These are phyloP conservation scores for Diplocarpon rosae DNA, from an alignment of 2,329 filamentous ascomycete genomes.

Conservation along the genomic window DNA sequence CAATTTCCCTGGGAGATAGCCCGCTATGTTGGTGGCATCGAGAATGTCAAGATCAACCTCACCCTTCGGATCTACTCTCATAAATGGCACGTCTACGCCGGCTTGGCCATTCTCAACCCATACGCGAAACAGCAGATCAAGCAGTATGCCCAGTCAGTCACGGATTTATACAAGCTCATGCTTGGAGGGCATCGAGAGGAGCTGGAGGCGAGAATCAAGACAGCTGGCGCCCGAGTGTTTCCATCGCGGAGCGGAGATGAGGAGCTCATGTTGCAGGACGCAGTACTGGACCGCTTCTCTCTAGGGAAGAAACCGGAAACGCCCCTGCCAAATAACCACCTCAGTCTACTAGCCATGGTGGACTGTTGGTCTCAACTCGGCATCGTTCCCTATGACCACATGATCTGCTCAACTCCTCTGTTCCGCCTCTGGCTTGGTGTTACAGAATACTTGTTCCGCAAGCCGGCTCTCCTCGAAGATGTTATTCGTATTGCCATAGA, in stretches of 20 bases:
- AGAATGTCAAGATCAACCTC: slow-evolving; percentile 99
- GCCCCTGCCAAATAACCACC: slow-evolving; percentile 79
- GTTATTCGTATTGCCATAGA: slow-evolving; percentile 76
- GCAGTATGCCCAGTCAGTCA: slow-evolving; percentile 87
- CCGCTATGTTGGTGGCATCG: slow-evolving; percentile 94
- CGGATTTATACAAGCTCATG: slow-evolving; percentile 95
- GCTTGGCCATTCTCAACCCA: slow-evolving; percentile 91
- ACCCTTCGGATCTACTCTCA: slow-evolving; percentile 95
- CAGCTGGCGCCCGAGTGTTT: slow-evolving; percentile 67
- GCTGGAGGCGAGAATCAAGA: slow-evolving; percentile 63
- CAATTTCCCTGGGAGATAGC: slow-evolving; percentile 96
- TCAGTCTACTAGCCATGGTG: slow-evolving; percentile 89
- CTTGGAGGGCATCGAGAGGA: slow-evolving; percentile 71
- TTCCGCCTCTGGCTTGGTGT: slow-evolving; percentile 95
- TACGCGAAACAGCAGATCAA: slow-evolving; percentile 84
- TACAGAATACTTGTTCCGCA: slow-evolving; percentile 91
- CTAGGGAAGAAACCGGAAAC: slow-evolving; percentile 51
- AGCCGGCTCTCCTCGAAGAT: slow-evolving; percentile 68
- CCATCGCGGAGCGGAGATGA: slow-evolving; percentile 42
- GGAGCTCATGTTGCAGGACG: slow-evolving; percentile 61
- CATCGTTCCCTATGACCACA: slow-evolving; percentile 96
- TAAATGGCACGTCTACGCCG: slow-evolving; percentile 99
- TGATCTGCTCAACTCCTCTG: slow-evolving; percentile 96
- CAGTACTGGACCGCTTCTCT: slow-evolving; percentile 80
- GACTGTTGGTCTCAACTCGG: slow-evolving; percentile 94